Percentiles rank a stretch among this genome's conserved stretches.
phyloP scores from a whole-genome alignment of 352 stramenopile genomes.

The Thalassiosira delicatula region DNA sequence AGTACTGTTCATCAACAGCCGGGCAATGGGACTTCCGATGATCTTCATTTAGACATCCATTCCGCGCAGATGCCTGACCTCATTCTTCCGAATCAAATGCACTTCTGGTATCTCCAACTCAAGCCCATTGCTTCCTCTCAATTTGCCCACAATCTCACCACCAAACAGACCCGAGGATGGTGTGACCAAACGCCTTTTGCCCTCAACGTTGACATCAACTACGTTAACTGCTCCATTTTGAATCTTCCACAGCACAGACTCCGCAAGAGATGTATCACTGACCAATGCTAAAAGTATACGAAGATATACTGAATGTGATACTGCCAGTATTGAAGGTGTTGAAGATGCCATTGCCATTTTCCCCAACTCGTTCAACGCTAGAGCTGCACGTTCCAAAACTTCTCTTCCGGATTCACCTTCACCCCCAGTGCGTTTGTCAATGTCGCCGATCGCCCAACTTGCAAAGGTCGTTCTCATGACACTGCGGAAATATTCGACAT shows the following conservation, averaged over 20 bases:
- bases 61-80: conserved; percentile 74
- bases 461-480: conserved; percentile 71
- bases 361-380: conserved; percentile 52
- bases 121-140: conserved; percentile 56
- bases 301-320: conserved; percentile 78
- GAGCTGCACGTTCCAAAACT: conserved; percentile 50
- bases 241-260: conserved; percentile 62
- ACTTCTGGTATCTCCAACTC: conserved; percentile 63
- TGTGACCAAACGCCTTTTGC: conserved; percentile 33
- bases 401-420: conserved; percentile 74
- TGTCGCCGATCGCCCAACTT: conserved; percentile 67
- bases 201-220: conserved; percentile 70
- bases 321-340: conserved; percentile 58
- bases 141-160: conserved; percentile 44
- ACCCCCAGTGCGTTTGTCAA: conserved; percentile 65
- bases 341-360: conserved; percentile 34
- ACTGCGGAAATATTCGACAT: conserved; percentile 57
- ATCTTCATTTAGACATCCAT: conserved; percentile 50
- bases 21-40: no score
- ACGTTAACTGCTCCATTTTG: conserved; percentile 79
- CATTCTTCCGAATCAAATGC: conserved; percentile 72
- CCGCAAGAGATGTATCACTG: conserved; percentile 61
- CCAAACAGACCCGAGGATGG: conserved; percentile 64
- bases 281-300: conserved; percentile 69
- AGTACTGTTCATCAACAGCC: no score